Percentiles rank a stretch among this genome's conserved stretches.
These are phyloP conservation scores for Elsinoe fawcettii DNA, from an alignment of 2,329 filamentous ascomycete species.

Conservation along the genomic window DNA sequence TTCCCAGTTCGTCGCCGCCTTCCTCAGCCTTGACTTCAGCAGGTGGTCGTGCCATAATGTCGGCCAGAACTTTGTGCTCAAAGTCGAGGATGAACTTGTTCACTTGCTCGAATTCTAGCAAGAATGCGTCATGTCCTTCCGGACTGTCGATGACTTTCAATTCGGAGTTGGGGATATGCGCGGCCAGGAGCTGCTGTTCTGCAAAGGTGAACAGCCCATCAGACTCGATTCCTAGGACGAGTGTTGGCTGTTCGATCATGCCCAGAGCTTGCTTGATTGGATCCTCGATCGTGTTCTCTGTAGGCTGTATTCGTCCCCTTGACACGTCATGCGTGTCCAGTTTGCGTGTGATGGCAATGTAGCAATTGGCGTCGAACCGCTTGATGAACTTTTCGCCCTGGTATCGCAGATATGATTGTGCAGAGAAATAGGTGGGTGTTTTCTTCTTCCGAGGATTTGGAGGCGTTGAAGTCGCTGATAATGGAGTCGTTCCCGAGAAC, in stretches of 20 bases:
- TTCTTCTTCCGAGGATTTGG: conserved; percentile 33
- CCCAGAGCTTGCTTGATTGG: conserved; percentile 66
- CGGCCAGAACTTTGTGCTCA: conserved; percentile 70
- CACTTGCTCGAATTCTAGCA: conserved; percentile 95
- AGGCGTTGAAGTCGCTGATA: conserved; percentile 22
- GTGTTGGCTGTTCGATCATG: conserved; percentile 76
- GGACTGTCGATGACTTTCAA: conserved; percentile 85
- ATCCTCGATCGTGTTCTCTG: conserved; percentile 25
- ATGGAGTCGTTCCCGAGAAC: conserved; percentile 37
- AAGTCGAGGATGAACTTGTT: conserved; percentile 82
- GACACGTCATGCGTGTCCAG: conserved; percentile 95
- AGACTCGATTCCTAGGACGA: conserved; percentile 89
- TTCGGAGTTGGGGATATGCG: conserved; percentile 66
- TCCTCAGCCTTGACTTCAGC: conserved; percentile 29
- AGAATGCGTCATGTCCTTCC: conserved; percentile 92
- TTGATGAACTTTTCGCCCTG: conserved; percentile 95
- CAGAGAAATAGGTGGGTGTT: conserved; percentile 80
- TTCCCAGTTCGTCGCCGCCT: conserved; percentile 31
- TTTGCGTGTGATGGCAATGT: conserved; percentile 97
- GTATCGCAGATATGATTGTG: conserved; percentile 94
- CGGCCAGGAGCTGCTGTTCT: conserved; percentile 87
- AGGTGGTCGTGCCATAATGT: conserved; percentile 64
- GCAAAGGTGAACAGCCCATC: conserved; percentile 96
- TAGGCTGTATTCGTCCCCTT: conserved; percentile 50
- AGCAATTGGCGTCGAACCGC: conserved; percentile 96